Base-by-base conservation (phyloP, 2,329 filamentous ascomycete species). In the Microdochium nivale region DNA sequence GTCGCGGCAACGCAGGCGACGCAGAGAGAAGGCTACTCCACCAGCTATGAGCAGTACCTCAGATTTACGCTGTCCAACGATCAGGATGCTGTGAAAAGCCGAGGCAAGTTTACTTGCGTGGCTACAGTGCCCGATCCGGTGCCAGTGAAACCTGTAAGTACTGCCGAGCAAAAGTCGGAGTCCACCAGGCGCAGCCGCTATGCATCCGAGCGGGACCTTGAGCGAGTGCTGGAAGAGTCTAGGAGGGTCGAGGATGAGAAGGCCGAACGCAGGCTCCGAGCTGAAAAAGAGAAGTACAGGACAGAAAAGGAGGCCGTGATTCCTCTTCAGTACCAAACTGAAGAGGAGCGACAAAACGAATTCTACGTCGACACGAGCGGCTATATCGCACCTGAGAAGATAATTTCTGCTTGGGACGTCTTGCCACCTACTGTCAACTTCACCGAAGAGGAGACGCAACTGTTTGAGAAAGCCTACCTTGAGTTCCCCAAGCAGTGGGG, bases 401-500 rank as follows among this genome's bases (percentile, higher is more conserved):
- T 88, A 13, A 82, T 90, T 9, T 75, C 81, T 2, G 75, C 81
- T 14, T 90, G 87, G 74, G 80, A 88, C 53, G 85, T 88, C 49
- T 76, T 89, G 47, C 84, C 87, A 13, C 84, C 85, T 3, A 73
- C 83, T 50, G 83, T 89, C 62, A 88, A 90, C 61, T 92, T 91
- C 66, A 87, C 81, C 0, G 74, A 80, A 19, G 80, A 86, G 55
- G 88, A 94, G 65, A 76, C 80, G 35, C 77, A 80, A 46, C 73
- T 79, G 25, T 90, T 94, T 62, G 86, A 90, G 58, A 83, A 86
- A 58, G 78, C 81, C 11, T 92, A 90, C 61, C 75, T 88, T 49
- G 85, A 89, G 55, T 80, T 79, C 53, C 86, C 87, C 0, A 94
- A 94, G 74, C 87, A 90, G 62, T 94, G 87, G 87, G 86, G 87